Base-by-base conservation (phyloP, 192 early-diverging fungal species). In the Backusella luteola region DNA sequence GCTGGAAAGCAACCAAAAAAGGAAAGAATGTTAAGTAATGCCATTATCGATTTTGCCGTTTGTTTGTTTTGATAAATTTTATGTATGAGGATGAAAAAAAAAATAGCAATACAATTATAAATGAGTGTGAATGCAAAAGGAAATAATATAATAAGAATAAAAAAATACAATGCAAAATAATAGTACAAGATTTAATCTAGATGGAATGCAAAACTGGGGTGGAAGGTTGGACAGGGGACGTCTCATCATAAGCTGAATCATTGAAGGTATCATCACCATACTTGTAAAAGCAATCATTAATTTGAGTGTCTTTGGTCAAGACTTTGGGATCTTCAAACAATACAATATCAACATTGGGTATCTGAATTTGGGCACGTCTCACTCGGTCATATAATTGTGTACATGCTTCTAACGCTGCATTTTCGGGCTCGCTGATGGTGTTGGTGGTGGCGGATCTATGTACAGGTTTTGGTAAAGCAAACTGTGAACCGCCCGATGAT, bases 281-380 rank as follows among this genome's bases (percentile, higher is more conserved):
- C 42, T 71, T 44, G 44, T 67, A 76, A 21, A 76, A 21, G 5
- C 67, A 21, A 23, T 49, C 49, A 53, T 70, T 39, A 46, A 76
- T 52, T 12, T 17, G 6, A n/a, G 21, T 34, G 56, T 76, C 75
- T 29, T 71, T 34, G 21, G 35, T 46, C n/a, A 76, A 34, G 14
- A 35, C 17, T 39, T 34, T 42, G 14, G 75, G 42, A 34, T 76
- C 21, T 38, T 23, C 17, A 34, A 76, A 76, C 15, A 76, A 36
- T 19, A 76, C 44, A 49, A 76, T 76, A 17, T 70, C 75, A 34
- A 76, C 69, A 56, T 53, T 7, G n/a, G 74, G 74, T 19, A 75
- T 29, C 49, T 39, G 46, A 7, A 34, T 35, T 38, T 39, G 39
- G 39, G 75, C 67, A 35, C 21, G 26, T n/a, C 42, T 29, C n/a